Conservation (phyloP, 164 flowering plant genomes). For the Litsea cubeba region DNA sequence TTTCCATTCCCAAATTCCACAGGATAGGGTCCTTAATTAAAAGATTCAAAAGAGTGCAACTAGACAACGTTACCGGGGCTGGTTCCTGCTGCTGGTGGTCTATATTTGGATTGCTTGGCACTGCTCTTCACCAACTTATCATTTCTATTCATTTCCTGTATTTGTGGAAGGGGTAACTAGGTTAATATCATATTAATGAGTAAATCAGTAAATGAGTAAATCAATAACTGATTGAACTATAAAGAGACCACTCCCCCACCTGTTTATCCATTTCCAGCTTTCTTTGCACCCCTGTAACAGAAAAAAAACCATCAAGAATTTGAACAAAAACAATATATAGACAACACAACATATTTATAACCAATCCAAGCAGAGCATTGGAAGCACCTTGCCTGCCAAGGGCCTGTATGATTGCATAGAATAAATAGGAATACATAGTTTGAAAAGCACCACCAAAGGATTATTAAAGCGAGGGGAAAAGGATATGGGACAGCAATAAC, state of each 20-base stretch:
- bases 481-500: too few species aligned
- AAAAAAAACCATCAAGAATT: neutral
- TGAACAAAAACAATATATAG: neutral
- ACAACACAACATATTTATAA: neutral
- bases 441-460: neutral
- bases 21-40: too few species aligned
- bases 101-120: slow-evolving; percentile 40
- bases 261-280: slow-evolving; percentile 63
- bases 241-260: slow-evolving; percentile 24
- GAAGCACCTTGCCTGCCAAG: neutral
- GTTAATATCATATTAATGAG: neutral
- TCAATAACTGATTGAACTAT: neutral
- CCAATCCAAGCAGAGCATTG: neutral
- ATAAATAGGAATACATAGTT: neutral
- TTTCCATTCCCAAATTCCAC: too few species aligned
- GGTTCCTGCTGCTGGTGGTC: slow-evolving; percentile 54
- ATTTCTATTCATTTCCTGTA: slow-evolving; percentile 41
- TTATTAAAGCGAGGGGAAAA: neutral
- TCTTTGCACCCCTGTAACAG: slow-evolving; percentile 27
- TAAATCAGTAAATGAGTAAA: neutral
- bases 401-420: neutral
- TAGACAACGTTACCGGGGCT: slow-evolving; percentile 34
- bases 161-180: neutral
- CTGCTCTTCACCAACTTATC: slow-evolving; percentile 38
- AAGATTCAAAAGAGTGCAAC: too few species aligned